A percentile compares a stretch with the other conserved stretches of the same genome.
Conservation (phyloP, 2,329 filamentous ascomycete genomes). For the Cercospora sp. region DNA sequence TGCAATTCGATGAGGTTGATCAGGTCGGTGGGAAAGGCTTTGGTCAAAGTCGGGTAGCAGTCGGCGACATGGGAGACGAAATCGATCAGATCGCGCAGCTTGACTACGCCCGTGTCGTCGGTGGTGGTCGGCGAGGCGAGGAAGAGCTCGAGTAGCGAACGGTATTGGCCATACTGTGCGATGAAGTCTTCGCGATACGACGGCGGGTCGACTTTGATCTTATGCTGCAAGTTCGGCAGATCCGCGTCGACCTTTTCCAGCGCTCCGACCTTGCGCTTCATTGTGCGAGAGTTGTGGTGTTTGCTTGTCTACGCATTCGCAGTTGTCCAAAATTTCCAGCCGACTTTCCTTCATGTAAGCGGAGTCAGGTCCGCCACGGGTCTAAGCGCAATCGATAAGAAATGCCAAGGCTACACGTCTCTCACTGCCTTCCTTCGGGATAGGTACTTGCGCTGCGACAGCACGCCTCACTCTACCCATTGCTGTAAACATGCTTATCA, state of each 20-base stretch:
- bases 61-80: slow-evolving; percentile 92
- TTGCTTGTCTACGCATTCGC: background rate
- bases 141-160: slow-evolving; percentile 88
- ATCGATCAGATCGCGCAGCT: slow-evolving; percentile 87
- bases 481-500: background rate
- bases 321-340: slow-evolving; percentile 3
- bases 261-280: slow-evolving; percentile 85
- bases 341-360: background rate
- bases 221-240: slow-evolving; percentile 86
- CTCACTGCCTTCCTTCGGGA: too few relatives aligned
- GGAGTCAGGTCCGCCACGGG: background rate
- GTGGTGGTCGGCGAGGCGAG: slow-evolving; percentile 77
- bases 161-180: slow-evolving; percentile 88
- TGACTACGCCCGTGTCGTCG: slow-evolving; percentile 75
- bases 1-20: slow-evolving; percentile 78
- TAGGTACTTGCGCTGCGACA: background rate
- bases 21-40: slow-evolving; percentile 75
- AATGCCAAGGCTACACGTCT: background rate
- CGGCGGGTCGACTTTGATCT: slow-evolving; percentile 82
- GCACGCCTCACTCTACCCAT: background rate
- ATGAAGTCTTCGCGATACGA: slow-evolving; percentile 89
- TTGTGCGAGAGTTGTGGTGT: slow-evolving; percentile 53
- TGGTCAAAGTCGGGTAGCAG: slow-evolving; percentile 81
- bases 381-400: background rate
- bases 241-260: slow-evolving; percentile 95